These are phyloP conservation scores for Leccinellum luteum DNA, from an alignment of 768 basidiomycete species.

Conservation along the genomic window DNA sequence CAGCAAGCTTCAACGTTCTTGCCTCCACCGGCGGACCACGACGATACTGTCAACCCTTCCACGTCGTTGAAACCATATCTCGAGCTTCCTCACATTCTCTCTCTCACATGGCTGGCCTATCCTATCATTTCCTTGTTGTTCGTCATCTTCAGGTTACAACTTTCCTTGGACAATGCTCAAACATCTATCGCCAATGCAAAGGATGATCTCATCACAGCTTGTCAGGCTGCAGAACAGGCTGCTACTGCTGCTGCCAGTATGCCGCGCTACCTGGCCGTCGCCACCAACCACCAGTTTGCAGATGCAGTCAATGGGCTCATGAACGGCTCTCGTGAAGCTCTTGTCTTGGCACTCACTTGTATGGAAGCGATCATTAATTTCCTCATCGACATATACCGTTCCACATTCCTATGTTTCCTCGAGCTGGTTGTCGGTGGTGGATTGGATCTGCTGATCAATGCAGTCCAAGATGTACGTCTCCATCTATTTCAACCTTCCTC, in stretches of 20 bases:
- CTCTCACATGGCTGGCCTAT: conserved; percentile 88
- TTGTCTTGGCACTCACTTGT: conserved; percentile 72
- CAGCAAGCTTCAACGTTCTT: conserved; percentile 23
- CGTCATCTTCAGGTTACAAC: conserved; percentile 77
- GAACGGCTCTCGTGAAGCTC: conserved; percentile 68
- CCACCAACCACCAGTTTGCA: conserved; percentile 76
- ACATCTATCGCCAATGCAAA: conserved; percentile 69
- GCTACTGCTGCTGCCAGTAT: conserved; percentile 81
- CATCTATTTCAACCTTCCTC: not conserved
- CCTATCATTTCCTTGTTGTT: conserved; percentile 88
- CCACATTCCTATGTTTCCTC: conserved; percentile 90
- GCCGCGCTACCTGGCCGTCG: conserved; percentile 84
- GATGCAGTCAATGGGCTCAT: conserved; percentile 79
- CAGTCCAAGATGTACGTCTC: conserved; percentile 73
- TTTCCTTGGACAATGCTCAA: conserved; percentile 70
- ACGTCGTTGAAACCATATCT: conserved; percentile 75
- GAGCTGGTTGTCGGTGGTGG: conserved; percentile 85
- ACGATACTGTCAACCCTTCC: conserved; percentile 41
- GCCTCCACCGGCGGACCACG: conserved; percentile 49
- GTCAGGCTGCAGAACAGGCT: conserved; percentile 80
- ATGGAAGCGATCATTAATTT: conserved; percentile 92
- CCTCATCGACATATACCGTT: conserved; percentile 88
- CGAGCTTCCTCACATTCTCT: conserved; percentile 75
- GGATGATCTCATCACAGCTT: conserved; percentile 74
- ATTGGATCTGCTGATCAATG: conserved; percentile 74